Evolutionary conservation across 768 basidiomycete species (phyloP).

Genomic region (Kockovaella imperatae): DNA sequence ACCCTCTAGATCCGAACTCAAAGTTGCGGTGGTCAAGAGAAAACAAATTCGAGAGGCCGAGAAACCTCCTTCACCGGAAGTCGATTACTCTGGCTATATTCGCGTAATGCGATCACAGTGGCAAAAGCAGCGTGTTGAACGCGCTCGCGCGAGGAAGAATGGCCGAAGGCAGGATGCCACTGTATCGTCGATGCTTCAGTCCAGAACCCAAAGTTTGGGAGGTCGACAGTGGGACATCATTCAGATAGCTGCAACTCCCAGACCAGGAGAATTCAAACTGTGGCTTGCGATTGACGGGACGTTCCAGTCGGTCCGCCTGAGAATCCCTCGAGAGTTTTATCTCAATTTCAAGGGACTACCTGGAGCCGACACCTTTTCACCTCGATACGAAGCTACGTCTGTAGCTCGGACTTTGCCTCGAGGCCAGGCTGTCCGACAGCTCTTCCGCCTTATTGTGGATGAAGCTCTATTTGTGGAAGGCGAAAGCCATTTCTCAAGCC

Average conservation of each 20-base stretch:
- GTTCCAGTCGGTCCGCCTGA: constrained; percentile 69
- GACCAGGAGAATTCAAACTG: constrained; percentile 71
- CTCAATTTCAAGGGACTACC: constrained; percentile 72
- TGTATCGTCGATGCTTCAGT: constrained; percentile 65
- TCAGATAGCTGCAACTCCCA: constrained; percentile 66
- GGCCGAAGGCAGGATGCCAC: constrained; percentile 42
- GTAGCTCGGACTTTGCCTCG: constrained; percentile 73
- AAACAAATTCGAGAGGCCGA: constrained; percentile 48
- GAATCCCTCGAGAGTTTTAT: constrained; percentile 87
- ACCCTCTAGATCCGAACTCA: too few relatives aligned
- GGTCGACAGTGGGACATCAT: constrained; percentile 82
- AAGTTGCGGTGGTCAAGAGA: constrained; percentile 52
- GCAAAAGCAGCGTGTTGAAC: constrained; percentile 56
- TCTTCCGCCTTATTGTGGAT: constrained; percentile 73
- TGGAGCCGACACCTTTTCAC: constrained; percentile 59
- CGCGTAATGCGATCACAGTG: constrained; percentile 68
- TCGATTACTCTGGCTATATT: constrained; percentile 69
- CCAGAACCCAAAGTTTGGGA: constrained; percentile 49
- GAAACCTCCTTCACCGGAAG: constrained; percentile 57
- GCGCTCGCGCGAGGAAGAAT: constrained; percentile 27
- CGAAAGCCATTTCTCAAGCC: constrained; percentile 82
- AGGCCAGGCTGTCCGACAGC: constrained; percentile 63
- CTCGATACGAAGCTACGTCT: constrained; percentile 64
- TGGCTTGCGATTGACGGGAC: constrained; percentile 80
- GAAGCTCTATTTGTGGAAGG: constrained; percentile 77